Percentiles rank a stretch among this genome's conserved stretches.
These are phyloP conservation scores for Saturnispora serradocipensis DNA, from an alignment of 805 yeast genomes.

Conservation along the genomic window DNA sequence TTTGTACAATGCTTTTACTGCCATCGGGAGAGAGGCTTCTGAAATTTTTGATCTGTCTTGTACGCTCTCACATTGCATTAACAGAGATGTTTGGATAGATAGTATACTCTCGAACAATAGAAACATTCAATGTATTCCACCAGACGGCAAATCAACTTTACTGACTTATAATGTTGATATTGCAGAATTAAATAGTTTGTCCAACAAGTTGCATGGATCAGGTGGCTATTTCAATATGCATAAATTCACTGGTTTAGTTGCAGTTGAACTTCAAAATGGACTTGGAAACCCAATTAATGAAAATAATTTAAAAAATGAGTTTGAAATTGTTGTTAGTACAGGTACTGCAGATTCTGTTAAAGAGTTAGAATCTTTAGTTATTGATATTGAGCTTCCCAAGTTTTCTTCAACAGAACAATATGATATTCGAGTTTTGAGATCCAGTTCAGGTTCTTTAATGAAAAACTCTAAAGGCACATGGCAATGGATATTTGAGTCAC, in stretches of 20 bases:
- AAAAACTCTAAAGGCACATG: conserved; percentile 3
- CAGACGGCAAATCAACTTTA: conserved; percentile 67
- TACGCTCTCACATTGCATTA: conserved; percentile 63
- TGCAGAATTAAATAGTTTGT: conserved; percentile 15
- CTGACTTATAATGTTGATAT: conserved; percentile 58
- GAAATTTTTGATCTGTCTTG: conserved; percentile 5
- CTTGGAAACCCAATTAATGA: conserved; percentile 32
- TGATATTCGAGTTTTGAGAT: conserved; percentile 10
- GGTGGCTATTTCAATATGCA: conserved; percentile 15
- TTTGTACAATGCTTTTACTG: conserved; percentile 17
- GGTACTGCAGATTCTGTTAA: conserved; percentile 23
- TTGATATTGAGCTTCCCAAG: conserved; percentile 29
- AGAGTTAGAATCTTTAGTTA: conserved; percentile 37
- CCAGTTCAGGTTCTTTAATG: conserved; percentile 10
- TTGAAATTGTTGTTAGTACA: conserved; percentile 36
- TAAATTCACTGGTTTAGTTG: conserved; percentile 42
- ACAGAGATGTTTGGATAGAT: conserved; percentile 40
- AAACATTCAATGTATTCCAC: conserved; percentile 65
- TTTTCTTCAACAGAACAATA: conserved; percentile 2
- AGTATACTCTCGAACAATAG: conserved; percentile 28
- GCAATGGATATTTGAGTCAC: conserved; percentile 17
- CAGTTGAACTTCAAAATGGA: conserved; percentile 44
- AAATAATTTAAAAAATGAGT: conserved; percentile 36
- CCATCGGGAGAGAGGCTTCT: conserved; percentile 20
- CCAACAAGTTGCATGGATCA: conserved; percentile 4